Base-by-base conservation (phyloP, 768 basidiomycete species). In the Phylloporus rhodoxanthus region DNA sequence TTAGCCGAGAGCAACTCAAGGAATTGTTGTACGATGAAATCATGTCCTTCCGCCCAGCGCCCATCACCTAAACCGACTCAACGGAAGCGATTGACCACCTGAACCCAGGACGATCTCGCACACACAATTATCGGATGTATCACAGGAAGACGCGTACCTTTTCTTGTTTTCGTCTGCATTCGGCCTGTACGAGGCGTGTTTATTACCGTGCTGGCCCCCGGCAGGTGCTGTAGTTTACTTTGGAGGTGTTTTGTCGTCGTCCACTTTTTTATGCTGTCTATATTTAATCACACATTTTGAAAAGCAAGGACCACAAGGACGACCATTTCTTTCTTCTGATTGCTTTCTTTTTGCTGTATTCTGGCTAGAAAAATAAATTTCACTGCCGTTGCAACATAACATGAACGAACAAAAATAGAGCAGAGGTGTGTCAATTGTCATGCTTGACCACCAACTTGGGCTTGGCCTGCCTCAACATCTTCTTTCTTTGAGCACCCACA, bases 21-120 rank as follows among this genome's bases (percentile, higher is more conserved):
- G 85, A 91, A 64, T 78, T 95, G 39, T 73, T 95, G 20, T 97
- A 91, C 68, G 89, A 94, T 50, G 95, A 98, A 71, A 94, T 97
- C 72, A 85, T 91, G 79, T 76, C 82, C 26, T 97, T 95, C 81
- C 75, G 79, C 51, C 85, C 89, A 1, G 72, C 75, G 11, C 76
- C 79, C 44, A 79, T 82, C 54, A 68, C 63, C 50, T 75, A 61
- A 57, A 17, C 8, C 5, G 25, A 34, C 25, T 14, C 32, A 32
- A 37, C 8, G 30, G 37, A n/a, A 3, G 14, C 21, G 4, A 17
- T 36, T 5, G 19, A 21, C 13, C 4, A 6, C 21, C n/a, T 41
- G 33, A 19, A 30, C 17, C 19, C 40, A 15, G 36, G 48, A 46
- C 13, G 32, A 50, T 50, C 21, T 48, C 25, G 19, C 26, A 43